These are phyloP conservation scores for Chaetomiaceae sp. DNA, from an alignment of 2,329 filamentous ascomycete species.

Conservation along the genomic window DNA sequence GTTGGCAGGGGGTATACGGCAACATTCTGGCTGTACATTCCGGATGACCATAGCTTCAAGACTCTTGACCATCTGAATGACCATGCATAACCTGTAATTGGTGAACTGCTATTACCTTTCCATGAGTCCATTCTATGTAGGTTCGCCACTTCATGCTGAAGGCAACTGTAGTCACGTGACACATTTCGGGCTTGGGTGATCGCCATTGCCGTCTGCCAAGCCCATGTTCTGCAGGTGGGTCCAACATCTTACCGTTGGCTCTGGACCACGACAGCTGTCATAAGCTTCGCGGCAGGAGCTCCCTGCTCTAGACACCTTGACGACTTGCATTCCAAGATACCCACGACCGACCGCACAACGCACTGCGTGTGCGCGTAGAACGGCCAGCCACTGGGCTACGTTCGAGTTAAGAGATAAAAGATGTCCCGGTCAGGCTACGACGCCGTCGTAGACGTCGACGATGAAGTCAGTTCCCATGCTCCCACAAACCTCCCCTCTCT, in stretches of 20 bases:
- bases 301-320: constrained; percentile 1
- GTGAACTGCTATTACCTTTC: neutral
- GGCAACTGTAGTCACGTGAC: constrained; percentile 12
- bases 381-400: too few species aligned
- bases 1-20: constrained; percentile 25
- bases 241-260: too few species aligned
- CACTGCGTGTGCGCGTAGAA: too few species aligned
- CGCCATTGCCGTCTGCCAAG: neutral
- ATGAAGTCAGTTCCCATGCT: constrained; percentile 71
- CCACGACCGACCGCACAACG: too few species aligned
- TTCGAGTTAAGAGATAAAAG: too few species aligned
- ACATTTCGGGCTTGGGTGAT: neutral
- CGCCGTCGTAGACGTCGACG: constrained; percentile 95
- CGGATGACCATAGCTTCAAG: constrained; percentile 28
- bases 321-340: too few species aligned
- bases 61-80: constrained; percentile 24
- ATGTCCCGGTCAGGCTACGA: constrained; percentile 91
- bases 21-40: constrained; percentile 26
- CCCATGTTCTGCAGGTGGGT: neutral
- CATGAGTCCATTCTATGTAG: neutral
- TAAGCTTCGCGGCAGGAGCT: constrained; percentile 15
- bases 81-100: neutral
- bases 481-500: neutral
- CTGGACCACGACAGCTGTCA: constrained; percentile 24
- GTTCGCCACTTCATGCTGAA: too few species aligned